Evolutionary conservation across 495 filamentous ascomycete genomes (phyloP).

Genomic region (Letharia columbiana): DNA sequence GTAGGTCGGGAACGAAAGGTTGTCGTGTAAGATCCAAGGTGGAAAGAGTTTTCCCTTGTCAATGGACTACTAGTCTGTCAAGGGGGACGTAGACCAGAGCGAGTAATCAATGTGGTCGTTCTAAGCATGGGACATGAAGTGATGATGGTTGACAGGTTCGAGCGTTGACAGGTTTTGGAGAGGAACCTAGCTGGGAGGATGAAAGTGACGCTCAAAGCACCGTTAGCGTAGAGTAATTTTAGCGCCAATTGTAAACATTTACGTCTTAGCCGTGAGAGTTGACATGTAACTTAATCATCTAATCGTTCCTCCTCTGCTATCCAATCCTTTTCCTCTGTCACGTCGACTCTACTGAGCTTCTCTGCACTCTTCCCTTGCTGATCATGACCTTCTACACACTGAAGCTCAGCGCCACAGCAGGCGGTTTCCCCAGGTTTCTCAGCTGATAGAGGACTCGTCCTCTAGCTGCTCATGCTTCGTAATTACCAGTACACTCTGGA

Average conservation of each 20-base stretch:
- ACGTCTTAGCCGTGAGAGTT: not conserved
- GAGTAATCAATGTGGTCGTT: too few species aligned
- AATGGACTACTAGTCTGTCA: not conserved
- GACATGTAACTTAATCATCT: not conserved
- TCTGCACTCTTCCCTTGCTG: not conserved
- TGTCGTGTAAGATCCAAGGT: not conserved
- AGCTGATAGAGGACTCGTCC: not conserved
- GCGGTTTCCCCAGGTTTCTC: not conserved
- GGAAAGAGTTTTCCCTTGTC: not conserved
- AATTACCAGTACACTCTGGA: not conserved
- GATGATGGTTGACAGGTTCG: too few species aligned
- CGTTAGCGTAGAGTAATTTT: too few species aligned
- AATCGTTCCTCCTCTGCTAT: not conserved
- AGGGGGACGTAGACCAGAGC: not conserved
- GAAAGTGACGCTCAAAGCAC: too few species aligned
- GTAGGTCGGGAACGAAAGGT: conserved; percentile 10
- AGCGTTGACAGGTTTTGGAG: too few species aligned
- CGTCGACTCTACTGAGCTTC: not conserved
- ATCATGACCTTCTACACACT: not conserved
- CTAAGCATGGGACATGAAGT: too few species aligned
- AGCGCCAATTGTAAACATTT: too few species aligned
- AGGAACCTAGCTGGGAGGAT: too few species aligned
- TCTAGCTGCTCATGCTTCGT: conserved; percentile 2
- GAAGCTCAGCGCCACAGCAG: not conserved
- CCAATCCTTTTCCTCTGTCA: not conserved